These are phyloP conservation scores for Linum usitatissimum DNA, from an alignment of 345 rosid species.

Conservation along the genomic window DNA sequence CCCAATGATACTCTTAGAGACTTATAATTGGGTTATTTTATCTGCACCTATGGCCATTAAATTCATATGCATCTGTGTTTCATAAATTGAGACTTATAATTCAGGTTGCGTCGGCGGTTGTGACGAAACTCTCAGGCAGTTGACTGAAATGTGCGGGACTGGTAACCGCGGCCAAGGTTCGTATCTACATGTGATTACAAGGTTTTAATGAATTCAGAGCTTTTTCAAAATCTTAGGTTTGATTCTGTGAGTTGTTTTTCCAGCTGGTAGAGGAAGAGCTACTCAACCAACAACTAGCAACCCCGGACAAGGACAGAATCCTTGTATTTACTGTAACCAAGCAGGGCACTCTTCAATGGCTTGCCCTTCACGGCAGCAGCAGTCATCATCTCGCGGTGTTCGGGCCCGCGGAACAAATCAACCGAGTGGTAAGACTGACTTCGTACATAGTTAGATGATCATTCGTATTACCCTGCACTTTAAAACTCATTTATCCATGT, in stretches of 20 bases:
- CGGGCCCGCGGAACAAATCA: conserved; percentile 29
- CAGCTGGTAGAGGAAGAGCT: conserved; percentile 48
- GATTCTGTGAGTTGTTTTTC: conserved; percentile 4
- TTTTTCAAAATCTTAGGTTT: too few relatives aligned
- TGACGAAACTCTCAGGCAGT: conserved; percentile 62
- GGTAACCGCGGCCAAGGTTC: conserved; percentile 82
- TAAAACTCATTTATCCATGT: too few relatives aligned
- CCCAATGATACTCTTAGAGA: neutral
- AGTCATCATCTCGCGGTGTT: conserved; percentile 36
- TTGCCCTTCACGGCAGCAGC: conserved; percentile 60
- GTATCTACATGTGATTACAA: neutral
- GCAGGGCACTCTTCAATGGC: conserved; percentile 59
- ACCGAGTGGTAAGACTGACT: conserved; percentile 40
- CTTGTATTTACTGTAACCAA: conserved; percentile 68
- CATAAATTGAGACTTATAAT: neutral
- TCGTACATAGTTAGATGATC: neutral
- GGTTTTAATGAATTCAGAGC: neutral
- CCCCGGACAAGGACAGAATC: conserved; percentile 45
- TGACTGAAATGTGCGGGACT: conserved; percentile 87
- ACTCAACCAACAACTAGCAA: conserved; percentile 35
- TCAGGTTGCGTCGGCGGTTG: conserved; percentile 93
- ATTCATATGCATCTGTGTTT: too few relatives aligned
- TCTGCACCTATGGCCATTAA: too few relatives aligned
- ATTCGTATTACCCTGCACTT: neutral
- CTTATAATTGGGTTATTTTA: too few relatives aligned